These are phyloP conservation scores for Papilionanthe hybrid DNA, from an alignment of 116 monocot genomes.

Conservation along the genomic window DNA sequence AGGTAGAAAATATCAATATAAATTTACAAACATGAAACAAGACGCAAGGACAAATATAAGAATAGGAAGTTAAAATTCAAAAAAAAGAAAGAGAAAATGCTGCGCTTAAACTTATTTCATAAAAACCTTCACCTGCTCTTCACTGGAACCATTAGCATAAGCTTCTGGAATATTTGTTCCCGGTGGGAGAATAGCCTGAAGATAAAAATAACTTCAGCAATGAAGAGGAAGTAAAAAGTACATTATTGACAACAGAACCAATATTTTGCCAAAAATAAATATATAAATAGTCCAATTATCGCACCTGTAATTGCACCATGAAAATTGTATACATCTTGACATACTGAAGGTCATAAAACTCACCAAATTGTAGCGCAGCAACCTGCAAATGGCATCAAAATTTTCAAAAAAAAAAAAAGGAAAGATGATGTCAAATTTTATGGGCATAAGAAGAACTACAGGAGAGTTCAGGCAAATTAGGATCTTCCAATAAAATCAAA, in stretches of 20 bases:
- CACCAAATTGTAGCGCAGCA: conserved; percentile 92
- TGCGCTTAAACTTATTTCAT: neutral
- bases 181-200: conserved; percentile 73
- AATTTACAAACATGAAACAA: neutral
- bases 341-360: conserved; percentile 83
- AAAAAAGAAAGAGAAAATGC: neutral
- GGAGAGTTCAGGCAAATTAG: neutral
- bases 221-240: neutral
- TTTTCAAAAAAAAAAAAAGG: neutral
- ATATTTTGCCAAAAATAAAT: neutral
- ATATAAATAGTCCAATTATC: neutral
- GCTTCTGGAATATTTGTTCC: conserved; percentile 90
- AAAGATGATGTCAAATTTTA: neutral
- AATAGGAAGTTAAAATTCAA: neutral
- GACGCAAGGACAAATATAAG: neutral
- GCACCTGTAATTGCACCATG: conserved; percentile 86
- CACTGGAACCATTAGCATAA: conserved; percentile 92
- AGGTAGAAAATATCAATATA: conserved; percentile 8
- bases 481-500: neutral
- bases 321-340: conserved; percentile 90
- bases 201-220: neutral
- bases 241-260: neutral
- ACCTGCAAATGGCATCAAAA: conserved; percentile 35
- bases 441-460: neutral
- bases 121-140: conserved; percentile 70